Conservation (phyloP, 805 yeast genomes). For the Yarrowia divulgata region DNA sequence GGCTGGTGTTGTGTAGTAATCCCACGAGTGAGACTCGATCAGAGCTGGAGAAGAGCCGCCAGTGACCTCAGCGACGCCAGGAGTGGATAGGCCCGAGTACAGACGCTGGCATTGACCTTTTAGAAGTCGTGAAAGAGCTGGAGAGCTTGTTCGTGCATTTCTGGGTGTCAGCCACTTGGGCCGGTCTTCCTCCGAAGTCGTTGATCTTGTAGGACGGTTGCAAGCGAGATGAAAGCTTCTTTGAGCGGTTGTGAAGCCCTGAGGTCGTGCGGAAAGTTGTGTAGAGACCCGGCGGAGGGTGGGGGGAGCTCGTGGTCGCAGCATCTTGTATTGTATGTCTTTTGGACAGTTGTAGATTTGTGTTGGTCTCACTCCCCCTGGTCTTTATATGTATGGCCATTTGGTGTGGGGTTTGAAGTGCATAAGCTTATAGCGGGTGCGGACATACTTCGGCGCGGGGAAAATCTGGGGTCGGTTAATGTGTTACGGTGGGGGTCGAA, state of each 20-base stretch:
- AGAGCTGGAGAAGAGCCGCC: slow-evolving; percentile 23
- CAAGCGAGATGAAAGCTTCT: slow-evolving; percentile 33
- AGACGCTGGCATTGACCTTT: neutral
- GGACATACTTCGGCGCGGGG: slow-evolving; percentile 39
- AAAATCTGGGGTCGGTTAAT: slow-evolving; percentile 22
- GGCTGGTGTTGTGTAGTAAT: slow-evolving; percentile 9
- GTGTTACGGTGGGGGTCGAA: slow-evolving; percentile 16
- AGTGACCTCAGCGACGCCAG: slow-evolving; percentile 30
- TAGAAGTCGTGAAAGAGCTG: neutral
- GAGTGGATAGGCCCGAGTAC: slow-evolving; percentile 13
- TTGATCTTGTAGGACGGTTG: slow-evolving; percentile 9
- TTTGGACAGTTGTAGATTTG: neutral
- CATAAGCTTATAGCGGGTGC: slow-evolving; percentile 26
- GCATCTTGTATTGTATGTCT: slow-evolving; percentile 5
- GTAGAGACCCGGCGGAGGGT: slow-evolving; percentile 26
- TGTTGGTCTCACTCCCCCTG: slow-evolving; percentile 18
- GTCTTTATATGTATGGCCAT: slow-evolving; percentile 26
- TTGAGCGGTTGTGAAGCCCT: slow-evolving; percentile 3
- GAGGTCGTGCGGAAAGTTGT: slow-evolving; percentile 10
- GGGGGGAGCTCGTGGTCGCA: slow-evolving; percentile 21
- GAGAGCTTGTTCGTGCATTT: neutral
- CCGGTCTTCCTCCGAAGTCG: slow-evolving; percentile 22
- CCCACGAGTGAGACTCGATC: slow-evolving; percentile 36
- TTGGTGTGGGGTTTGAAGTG: slow-evolving; percentile 35
- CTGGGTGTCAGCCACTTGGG: slow-evolving; percentile 26